Evolutionary conservation across 768 basidiomycete genomes (phyloP).

Genomic region (Gloeopeniophorella convolvens): DNA sequence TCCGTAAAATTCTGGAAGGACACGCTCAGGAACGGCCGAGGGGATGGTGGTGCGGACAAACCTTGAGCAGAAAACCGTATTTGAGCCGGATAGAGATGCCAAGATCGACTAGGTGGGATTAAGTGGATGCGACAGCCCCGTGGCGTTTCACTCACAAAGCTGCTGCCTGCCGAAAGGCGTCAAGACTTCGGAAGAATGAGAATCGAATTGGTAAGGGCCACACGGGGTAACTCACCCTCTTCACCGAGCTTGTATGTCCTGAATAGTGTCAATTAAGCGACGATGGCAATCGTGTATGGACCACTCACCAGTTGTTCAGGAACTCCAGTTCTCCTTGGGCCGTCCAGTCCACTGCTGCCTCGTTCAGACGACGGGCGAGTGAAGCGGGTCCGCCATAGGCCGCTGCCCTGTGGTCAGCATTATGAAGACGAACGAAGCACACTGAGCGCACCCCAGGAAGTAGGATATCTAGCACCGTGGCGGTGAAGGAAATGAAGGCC

Average conservation of each 20-base stretch:
- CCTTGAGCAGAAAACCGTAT: constrained; percentile 37
- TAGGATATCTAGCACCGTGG: constrained; percentile 72
- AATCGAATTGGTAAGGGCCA: neutral
- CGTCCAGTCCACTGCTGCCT: constrained; percentile 51
- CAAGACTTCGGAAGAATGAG: constrained; percentile 43
- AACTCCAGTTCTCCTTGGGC: constrained; percentile 63
- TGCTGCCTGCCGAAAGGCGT: constrained; percentile 91
- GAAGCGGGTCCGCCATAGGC: constrained; percentile 57
- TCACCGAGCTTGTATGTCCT: constrained; percentile 90
- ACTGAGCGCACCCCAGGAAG: constrained; percentile 42
- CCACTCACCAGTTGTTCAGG: constrained; percentile 70
- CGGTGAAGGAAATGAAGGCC: constrained; percentile 76
- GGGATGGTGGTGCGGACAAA: neutral
- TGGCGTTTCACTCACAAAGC: constrained; percentile 49
- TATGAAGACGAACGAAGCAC: constrained; percentile 1
- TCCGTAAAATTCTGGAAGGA: constrained; percentile 33
- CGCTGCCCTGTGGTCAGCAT: constrained; percentile 30
- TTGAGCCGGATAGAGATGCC: constrained; percentile 39
- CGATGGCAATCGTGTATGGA: neutral
- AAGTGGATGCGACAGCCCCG: neutral
- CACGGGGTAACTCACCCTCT: constrained; percentile 47
- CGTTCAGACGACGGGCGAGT: constrained; percentile 49
- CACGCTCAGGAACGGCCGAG: constrained; percentile 26
- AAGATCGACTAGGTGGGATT: constrained; percentile 30
- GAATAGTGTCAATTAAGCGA: neutral